Conservation (phyloP, 805 yeast species). For the Torulaspora quercuum region DNA sequence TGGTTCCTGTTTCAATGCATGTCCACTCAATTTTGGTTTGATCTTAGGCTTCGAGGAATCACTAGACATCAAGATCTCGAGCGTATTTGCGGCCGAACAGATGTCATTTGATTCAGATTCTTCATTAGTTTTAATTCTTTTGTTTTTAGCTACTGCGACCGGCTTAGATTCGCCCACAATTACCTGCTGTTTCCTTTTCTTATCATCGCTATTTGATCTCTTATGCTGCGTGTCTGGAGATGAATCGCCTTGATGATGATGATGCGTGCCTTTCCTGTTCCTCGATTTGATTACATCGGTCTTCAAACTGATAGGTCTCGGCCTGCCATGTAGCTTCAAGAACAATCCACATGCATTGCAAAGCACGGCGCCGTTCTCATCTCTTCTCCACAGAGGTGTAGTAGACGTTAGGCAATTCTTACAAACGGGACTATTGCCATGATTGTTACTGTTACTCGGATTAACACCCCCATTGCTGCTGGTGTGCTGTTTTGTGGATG, state of each 20-base stretch:
- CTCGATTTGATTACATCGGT: constrained; percentile 91
- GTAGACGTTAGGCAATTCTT: constrained; percentile 89
- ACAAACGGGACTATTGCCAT: constrained; percentile 56
- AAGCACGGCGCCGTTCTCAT: constrained; percentile 82
- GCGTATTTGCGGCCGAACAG: constrained; percentile 14
- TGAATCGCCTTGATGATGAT: constrained; percentile 14
- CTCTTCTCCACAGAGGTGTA: constrained; percentile 94
- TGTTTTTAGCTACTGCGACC: constrained; percentile 1
- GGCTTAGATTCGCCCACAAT: neutral
- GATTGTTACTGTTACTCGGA: neutral
- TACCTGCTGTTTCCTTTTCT: constrained; percentile 17
- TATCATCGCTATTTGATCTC: constrained; percentile 16
- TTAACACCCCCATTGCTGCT: neutral
- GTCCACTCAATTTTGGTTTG: constrained; percentile 7
- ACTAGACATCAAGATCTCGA: constrained; percentile 14
- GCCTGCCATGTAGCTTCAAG: constrained; percentile 84
- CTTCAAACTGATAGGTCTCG: constrained; percentile 86
- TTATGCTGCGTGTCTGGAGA: constrained; percentile 3
- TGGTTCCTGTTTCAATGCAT: constrained; percentile 5
- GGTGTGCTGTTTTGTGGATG: constrained; percentile 1
- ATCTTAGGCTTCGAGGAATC: constrained; percentile 10
- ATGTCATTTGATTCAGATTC: constrained; percentile 11
- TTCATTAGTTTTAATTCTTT: constrained; percentile 4
- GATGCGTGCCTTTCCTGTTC: constrained; percentile 57
- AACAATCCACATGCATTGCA: constrained; percentile 95